phyloP scores from a whole-genome alignment of 1,284 basidiomycete species.

The Sphaerobolus stellatus region DNA sequence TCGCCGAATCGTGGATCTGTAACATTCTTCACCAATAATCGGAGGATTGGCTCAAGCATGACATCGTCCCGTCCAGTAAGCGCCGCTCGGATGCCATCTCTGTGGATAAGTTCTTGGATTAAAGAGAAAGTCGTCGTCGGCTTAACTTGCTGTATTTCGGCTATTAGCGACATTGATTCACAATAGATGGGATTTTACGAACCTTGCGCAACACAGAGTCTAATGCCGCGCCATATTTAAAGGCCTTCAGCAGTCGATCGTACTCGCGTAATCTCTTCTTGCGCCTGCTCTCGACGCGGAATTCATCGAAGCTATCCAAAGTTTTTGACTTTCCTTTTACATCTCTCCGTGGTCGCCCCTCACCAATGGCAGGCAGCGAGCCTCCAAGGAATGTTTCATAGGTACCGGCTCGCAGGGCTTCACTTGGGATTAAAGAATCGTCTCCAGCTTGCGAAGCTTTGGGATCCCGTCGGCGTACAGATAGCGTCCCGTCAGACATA shows the following conservation, averaged over 20 bases:
- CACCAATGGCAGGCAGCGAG: constrained; percentile 53
- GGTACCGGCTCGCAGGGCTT: constrained; percentile 57
- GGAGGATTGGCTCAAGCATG: constrained; percentile 86
- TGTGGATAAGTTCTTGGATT: constrained; percentile 90
- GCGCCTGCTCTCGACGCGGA: constrained; percentile 73
- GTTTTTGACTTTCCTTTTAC: constrained; percentile 50
- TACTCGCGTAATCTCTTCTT: constrained; percentile 81
- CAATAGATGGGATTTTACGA: constrained; percentile 16
- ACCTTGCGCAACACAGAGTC: constrained; percentile 88
- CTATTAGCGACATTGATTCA: neutral
- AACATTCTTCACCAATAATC: constrained; percentile 83
- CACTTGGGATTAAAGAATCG: constrained; percentile 40
- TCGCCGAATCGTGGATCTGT: constrained; percentile 90
- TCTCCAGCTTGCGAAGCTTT: constrained; percentile 62
- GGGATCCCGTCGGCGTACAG: constrained; percentile 78
- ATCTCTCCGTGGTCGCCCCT: constrained; percentile 41
- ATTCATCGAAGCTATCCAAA: constrained; percentile 62
- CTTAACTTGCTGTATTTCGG: constrained; percentile 58
- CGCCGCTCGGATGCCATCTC: constrained; percentile 86
- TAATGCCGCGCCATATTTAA: constrained; percentile 93
- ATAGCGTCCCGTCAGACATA: constrained; percentile 95
- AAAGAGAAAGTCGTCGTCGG: constrained; percentile 89
- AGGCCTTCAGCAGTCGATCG: constrained; percentile 86
- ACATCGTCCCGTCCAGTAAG: constrained; percentile 92
- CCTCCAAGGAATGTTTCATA: constrained; percentile 75